These are phyloP conservation scores for Lachancea sp. DNA, from an alignment of 805 yeast genomes.

Conservation along the genomic window DNA sequence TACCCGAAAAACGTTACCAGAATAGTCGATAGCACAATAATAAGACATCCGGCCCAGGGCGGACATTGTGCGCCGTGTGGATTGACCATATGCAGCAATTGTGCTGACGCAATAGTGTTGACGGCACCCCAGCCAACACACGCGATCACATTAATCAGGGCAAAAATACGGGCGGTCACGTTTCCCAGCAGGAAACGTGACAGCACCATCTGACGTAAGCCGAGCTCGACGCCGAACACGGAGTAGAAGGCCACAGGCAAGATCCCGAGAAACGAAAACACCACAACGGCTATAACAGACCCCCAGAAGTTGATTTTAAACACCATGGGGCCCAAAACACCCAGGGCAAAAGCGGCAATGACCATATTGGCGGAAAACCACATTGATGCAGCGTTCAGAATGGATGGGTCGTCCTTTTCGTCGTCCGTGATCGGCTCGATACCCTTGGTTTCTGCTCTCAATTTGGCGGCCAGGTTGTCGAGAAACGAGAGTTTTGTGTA, in stretches of 20 bases:
- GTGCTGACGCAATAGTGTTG: constrained; percentile 85
- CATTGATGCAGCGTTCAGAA: constrained; percentile 73
- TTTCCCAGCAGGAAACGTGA: constrained; percentile 76
- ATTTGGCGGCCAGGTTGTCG: constrained; percentile 20
- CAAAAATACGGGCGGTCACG: constrained; percentile 66
- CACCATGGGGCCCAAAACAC: constrained; percentile 60
- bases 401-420: constrained; percentile 62
- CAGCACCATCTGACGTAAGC: constrained; percentile 81
- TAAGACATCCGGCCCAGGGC: constrained; percentile 85
- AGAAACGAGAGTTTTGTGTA: constrained; percentile 18
- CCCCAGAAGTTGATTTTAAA: constrained; percentile 72
- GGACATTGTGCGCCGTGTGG: constrained; percentile 51
- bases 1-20: constrained; percentile 79
- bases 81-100: constrained; percentile 71
- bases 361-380: constrained; percentile 90
- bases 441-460: constrained; percentile 60
- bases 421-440: constrained; percentile 75
- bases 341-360: constrained; percentile 73
- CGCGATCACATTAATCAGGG: constrained; percentile 70
- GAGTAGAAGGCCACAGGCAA: constrained; percentile 79
- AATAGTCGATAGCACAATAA: constrained; percentile 62
- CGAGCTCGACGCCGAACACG: constrained; percentile 73
- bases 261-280: constrained; percentile 69
- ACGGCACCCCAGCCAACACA: constrained; percentile 96
- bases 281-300: constrained; percentile 56